phyloP scores from a whole-genome alignment of 1,284 basidiomycete species.

The Trichosporon faecale region DNA sequence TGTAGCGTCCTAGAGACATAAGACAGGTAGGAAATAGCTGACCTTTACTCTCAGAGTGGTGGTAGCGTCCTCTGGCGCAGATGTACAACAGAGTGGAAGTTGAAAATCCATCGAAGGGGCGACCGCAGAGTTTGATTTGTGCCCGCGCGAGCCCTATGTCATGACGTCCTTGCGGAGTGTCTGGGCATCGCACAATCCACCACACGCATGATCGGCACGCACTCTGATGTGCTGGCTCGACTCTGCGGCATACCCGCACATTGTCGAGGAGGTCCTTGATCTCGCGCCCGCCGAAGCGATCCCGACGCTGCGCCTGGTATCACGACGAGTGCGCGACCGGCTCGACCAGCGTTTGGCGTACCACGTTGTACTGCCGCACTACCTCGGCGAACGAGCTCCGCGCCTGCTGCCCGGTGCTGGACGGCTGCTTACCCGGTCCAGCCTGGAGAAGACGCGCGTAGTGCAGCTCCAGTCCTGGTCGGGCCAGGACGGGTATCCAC shows the following conservation, averaged over 20 bases:
- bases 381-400: not conserved
- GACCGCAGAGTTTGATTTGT: not conserved
- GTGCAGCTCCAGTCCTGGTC: not conserved
- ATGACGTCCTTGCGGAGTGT: not conserved
- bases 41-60: too few species aligned
- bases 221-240: not conserved
- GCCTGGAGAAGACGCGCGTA: not conserved
- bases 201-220: not conserved
- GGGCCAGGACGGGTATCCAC: not conserved
- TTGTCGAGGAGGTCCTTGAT: not conserved
- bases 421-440: not conserved
- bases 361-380: constrained; percentile 2
- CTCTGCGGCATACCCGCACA: constrained; percentile 9
- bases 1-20: too few species aligned
- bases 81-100: too few species aligned
- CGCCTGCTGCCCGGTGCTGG: not conserved
- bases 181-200: not conserved
- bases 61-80: too few species aligned
- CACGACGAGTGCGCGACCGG: not conserved
- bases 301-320: constrained; percentile 5
- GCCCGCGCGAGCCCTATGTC: not conserved
- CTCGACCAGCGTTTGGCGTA: not conserved
- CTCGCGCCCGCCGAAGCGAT: not conserved
- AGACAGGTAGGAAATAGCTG: too few species aligned
- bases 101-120: too few species aligned